Base-by-base conservation (phyloP, 148 eudicot species). In the Linanthus parryae region DNA sequence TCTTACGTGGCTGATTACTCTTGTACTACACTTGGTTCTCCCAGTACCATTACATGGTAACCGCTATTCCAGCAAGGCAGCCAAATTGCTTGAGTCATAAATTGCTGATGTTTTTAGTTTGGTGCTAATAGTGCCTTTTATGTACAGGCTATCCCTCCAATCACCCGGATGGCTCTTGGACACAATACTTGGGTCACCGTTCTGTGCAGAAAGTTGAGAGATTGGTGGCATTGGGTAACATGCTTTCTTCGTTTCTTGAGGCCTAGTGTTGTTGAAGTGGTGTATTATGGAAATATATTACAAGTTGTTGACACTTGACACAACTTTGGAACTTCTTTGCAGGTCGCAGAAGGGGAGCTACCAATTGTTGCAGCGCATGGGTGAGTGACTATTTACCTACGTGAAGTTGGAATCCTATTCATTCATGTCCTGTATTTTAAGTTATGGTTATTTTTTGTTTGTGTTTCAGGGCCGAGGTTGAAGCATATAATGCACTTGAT, bases 181-280 rank as follows among this genome's bases (percentile, higher is more conserved):
- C 91, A 66, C 21, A 78, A 71, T 60, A 90, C 97, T 28, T 90
- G 97, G 97, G 66, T 90, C 13, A 85, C 91, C 13, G 88, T 90
- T 54, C 65, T 90, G 24, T 90, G 97, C 76, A 67, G 91, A 76
- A 90, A 90, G 60, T 66, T 90, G 84, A 78, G 88, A 70, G 95
- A 90, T 65, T 90, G 97, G 97, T 90, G 97, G 97, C 82, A 80
- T 59, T 90, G 97, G 97, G 97, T 90, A 85, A 74, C 46, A 34
- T 38, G 16, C 36, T 48, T 26, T 31, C 36, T 26, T 34, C 2
- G 17, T 52, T 31, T 12, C 19, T 48, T 18, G 63, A 59, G 37
- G n/a, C 20, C 25, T 14, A 17, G 45, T 41, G n/a, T n/a, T n/a
- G n/a, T n/a, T n/a, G n/a, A n/a, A n/a, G n/a, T n/a, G 15, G 18